Conservation (phyloP, 306 rosid genomes). For the Pueraria montana region DNA sequence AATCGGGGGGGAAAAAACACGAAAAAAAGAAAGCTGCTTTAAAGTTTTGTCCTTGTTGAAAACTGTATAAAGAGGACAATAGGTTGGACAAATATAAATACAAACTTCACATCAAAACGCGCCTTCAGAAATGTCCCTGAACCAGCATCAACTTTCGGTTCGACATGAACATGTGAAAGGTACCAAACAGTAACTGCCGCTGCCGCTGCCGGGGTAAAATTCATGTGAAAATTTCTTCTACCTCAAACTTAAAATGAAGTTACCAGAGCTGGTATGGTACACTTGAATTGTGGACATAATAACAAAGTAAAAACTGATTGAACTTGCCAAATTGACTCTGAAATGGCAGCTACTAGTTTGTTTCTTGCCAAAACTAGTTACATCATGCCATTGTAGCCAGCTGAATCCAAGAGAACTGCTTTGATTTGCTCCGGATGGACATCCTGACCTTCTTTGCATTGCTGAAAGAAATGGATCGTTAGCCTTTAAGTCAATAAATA, state of each 20-base stretch:
- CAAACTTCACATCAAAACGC: conserved; percentile 33
- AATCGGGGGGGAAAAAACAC: not conserved
- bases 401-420: conserved; percentile 87
- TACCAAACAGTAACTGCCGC: conserved; percentile 4
- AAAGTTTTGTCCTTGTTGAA: conserved; percentile 33
- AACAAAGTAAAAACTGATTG: conserved; percentile 35
- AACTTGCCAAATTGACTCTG: conserved; percentile 12
- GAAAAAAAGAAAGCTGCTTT: not conserved
- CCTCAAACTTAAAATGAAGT: conserved; percentile 37
- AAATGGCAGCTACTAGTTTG: conserved; percentile 1
- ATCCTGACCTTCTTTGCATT: conserved; percentile 83
- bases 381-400: conserved; percentile 68
- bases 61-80: conserved; percentile 19
- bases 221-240: conserved; percentile 39
- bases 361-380: conserved; percentile 43
- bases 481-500: conserved; percentile 11
- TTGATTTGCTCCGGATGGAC: conserved; percentile 87
- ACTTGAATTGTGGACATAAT: conserved; percentile 31
- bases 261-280: conserved; percentile 32
- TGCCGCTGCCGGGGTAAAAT: conserved; percentile 29
- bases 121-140: not conserved
- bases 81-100: conserved; percentile 1
- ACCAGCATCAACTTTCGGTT: not conserved
- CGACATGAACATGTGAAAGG: conserved; percentile 4
- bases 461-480: conserved; percentile 61